phyloP scores from a whole-genome alignment of 202 grass and related monocot genomes.

The Alloteropsis angusta region DNA sequence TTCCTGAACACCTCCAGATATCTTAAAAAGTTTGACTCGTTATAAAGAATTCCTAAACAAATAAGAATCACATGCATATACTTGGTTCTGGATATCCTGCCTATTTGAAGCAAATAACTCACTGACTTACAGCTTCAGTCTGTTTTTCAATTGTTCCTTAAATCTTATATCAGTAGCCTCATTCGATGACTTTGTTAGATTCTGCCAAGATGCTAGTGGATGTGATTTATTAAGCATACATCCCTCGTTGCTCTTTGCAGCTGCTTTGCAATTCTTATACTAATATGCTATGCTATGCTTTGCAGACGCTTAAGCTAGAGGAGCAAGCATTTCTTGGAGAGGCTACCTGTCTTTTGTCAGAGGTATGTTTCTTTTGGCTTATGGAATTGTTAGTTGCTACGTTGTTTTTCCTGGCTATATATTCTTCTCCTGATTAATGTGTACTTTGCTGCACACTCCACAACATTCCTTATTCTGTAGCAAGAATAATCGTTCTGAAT shows the following conservation, averaged over 20 bases:
- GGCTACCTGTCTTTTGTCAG: constrained; percentile 67
- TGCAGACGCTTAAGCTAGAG: constrained; percentile 90
- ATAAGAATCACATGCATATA: constrained; percentile 3
- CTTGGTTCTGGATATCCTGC: constrained; percentile 4
- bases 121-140: background rate
- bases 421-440: background rate
- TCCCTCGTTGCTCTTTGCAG: background rate
- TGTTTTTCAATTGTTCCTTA: background rate
- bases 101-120: background rate
- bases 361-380: constrained; percentile 43
- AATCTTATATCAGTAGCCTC: background rate
- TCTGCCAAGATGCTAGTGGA: constrained; percentile 9
- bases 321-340: constrained; percentile 95
- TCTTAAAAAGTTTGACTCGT: background rate
- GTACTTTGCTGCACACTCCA: background rate
- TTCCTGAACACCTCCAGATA: background rate
- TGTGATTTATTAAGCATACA: constrained; percentile 21
- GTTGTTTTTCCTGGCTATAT: background rate
- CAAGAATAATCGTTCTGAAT: background rate
- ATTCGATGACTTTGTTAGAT: constrained; percentile 11
- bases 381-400: background rate
- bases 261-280: constrained; percentile 22
- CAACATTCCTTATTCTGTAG: background rate
- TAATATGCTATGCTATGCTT: constrained; percentile 32
- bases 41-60: background rate